phyloP scores from a whole-genome alignment of 2,329 filamentous ascomycete species.

The Xylaria hypoxylon region DNA sequence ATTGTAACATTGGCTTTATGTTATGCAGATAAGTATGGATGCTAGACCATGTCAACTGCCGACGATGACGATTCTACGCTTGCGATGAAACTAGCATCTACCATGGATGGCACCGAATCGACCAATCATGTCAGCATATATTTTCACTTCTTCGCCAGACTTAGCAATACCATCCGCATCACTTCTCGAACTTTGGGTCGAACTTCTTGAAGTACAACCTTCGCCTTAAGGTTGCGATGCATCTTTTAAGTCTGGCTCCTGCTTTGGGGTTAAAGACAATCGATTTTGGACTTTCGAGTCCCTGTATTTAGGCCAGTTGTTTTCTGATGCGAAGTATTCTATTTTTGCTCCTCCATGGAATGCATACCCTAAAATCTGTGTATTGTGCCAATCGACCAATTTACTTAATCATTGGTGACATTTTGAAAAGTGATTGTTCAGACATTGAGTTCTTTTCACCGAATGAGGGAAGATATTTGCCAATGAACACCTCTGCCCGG shows the following conservation, averaged over 20 bases:
- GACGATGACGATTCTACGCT: conserved; percentile 41
- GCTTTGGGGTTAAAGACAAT: conserved; percentile 41
- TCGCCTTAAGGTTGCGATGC: conserved; percentile 25
- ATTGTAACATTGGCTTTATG: conserved; percentile 24
- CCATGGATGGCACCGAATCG: conserved; percentile 29
- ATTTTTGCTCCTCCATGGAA: conserved; percentile 26
- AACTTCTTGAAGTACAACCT: conserved; percentile 35
- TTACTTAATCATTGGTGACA: not conserved
- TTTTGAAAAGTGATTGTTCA: not conserved
- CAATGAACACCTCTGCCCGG: not conserved
- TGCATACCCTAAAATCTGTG: conserved; percentile 22
- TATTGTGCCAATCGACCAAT: conserved; percentile 6
- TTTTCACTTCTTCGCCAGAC: conserved; percentile 47
- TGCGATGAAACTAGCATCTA: conserved; percentile 31
- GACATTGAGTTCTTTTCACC: not conserved
- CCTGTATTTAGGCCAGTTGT: conserved; percentile 44
- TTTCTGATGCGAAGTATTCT: conserved; percentile 40
- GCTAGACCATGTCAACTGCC: conserved; percentile 35
- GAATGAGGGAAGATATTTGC: too few relatives aligned
- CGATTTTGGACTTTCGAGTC: conserved; percentile 43
- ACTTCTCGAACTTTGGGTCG: conserved; percentile 31
- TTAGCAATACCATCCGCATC: conserved; percentile 37
- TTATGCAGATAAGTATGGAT: conserved; percentile 28
- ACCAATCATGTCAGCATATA: conserved; percentile 34
- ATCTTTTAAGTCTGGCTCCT: conserved; percentile 40